Conservation (phyloP, 2,329 filamentous ascomycete genomes). For the Paracoccidioides brasiliensis region DNA sequence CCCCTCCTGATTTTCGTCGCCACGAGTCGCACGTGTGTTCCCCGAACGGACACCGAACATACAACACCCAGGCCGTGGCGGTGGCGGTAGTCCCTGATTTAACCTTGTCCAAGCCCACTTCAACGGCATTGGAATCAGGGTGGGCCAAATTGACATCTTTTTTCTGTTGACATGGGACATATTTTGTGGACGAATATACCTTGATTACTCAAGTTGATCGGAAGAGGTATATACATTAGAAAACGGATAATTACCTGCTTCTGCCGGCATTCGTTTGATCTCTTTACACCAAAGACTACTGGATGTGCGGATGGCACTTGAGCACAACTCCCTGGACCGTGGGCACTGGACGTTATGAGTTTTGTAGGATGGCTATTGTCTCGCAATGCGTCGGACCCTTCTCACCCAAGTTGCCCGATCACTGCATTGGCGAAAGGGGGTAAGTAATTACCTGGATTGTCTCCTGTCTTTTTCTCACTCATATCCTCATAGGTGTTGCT, state of each 20-base stretch:
- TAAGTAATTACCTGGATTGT: neutral
- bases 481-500: too few relatives aligned
- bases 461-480: too few relatives aligned
- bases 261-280: neutral
- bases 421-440: slow-evolving; percentile 3
- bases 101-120: neutral
- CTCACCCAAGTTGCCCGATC: neutral
- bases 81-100: neutral
- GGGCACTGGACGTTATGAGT: slow-evolving; percentile 6
- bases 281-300: neutral
- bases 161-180: neutral
- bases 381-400: neutral
- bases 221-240: neutral
- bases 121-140: neutral
- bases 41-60: neutral
- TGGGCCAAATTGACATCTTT: neutral
- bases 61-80: neutral
- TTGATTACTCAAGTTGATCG: neutral
- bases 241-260: neutral
- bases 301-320: slow-evolving; percentile 7
- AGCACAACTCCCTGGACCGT: neutral
- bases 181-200: neutral
- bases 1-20: neutral
- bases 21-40: neutral
- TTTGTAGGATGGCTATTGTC: slow-evolving; percentile 2